These are phyloP conservation scores for Saturnispora dispora DNA, from an alignment of 805 yeast species.

Conservation along the genomic window DNA sequence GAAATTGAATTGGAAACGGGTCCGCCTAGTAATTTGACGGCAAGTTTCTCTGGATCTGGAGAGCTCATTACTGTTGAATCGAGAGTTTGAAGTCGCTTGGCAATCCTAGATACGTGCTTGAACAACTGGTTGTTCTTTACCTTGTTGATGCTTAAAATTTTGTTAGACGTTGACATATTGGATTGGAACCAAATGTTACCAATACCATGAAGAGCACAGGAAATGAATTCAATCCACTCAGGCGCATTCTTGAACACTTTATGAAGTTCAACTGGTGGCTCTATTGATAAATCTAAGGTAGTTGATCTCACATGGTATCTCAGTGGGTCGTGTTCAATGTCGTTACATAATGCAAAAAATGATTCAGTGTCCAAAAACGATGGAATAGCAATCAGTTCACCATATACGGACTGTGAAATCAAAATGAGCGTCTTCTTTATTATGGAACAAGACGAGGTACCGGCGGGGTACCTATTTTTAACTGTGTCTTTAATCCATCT, in stretches of 20 bases:
- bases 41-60: slow-evolving; percentile 3
- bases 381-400: slow-evolving; percentile 34
- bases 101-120: slow-evolving; percentile 6
- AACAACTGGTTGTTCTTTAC: slow-evolving; percentile 12
- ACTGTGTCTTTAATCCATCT: slow-evolving; percentile 32
- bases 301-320: slow-evolving; percentile 37
- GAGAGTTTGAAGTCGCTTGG: slow-evolving; percentile 3
- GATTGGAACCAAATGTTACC: slow-evolving; percentile 11
- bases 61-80: slow-evolving; percentile 1
- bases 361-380: slow-evolving; percentile 21
- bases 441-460: slow-evolving; percentile 39
- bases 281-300: slow-evolving; percentile 14
- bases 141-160: slow-evolving; percentile 14
- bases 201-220: slow-evolving; percentile 19
- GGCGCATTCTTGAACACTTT: slow-evolving; percentile 11
- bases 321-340: slow-evolving; percentile 39
- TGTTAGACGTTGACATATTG: slow-evolving; percentile 14
- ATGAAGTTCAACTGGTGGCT: slow-evolving; percentile 12
- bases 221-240: slow-evolving; percentile 15
- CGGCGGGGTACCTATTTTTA: slow-evolving; percentile 42
- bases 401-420: slow-evolving; percentile 29
- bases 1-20: slow-evolving; percentile 8
- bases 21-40: slow-evolving; percentile 14
- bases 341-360: slow-evolving; percentile 33
- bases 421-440: slow-evolving; percentile 32